Evolutionary conservation across 129 eudicot species (phyloP).

Genomic region (Daucus carota): DH1_v3.0 NC_030382.2:45058001-45058500

Average conservation of each 20-base stretch:
- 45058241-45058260: slow-evolving; percentile 71
- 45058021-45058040: slow-evolving; percentile 67
- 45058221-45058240: slow-evolving; percentile 81
- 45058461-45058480: slow-evolving; percentile 84
- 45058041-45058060: slow-evolving; percentile 70
- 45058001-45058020: slow-evolving; percentile 87
- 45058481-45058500: slow-evolving; percentile 73
- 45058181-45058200: slow-evolving; percentile 78
- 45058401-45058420: slow-evolving; percentile 81
- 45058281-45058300: slow-evolving; percentile 90
- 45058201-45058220: slow-evolving; percentile 89
- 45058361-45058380: slow-evolving; percentile 63
- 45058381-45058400: slow-evolving; percentile 78
- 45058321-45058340: slow-evolving; percentile 71
- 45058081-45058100: slow-evolving; percentile 69
- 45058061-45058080: slow-evolving; percentile 66
- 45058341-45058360: slow-evolving; percentile 56
- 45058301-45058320: slow-evolving; percentile 96
- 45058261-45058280: slow-evolving; percentile 71
- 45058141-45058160: slow-evolving; percentile 72
- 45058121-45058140: slow-evolving; percentile 78
- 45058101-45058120: slow-evolving; percentile 88
- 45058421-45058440: slow-evolving; percentile 83
- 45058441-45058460: slow-evolving; percentile 79
- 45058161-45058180: slow-evolving; percentile 74